Conservation (phyloP, 768 basidiomycete species). For the Podaxis sp. region DNA sequence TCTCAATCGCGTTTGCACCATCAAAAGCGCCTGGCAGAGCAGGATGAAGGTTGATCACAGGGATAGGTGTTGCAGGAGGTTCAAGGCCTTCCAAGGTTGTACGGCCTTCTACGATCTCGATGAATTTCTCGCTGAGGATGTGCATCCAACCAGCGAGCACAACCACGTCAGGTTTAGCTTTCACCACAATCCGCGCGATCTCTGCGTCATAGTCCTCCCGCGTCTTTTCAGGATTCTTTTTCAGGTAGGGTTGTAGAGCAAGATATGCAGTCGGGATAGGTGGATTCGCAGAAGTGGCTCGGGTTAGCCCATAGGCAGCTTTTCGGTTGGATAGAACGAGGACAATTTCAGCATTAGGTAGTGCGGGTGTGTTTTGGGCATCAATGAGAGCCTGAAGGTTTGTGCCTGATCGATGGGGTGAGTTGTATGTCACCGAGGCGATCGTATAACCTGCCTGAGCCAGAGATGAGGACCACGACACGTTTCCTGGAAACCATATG, state of each 20-base stretch:
- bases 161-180: conserved; percentile 74
- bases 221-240: conserved; percentile 67
- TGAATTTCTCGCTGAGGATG: conserved; percentile 80
- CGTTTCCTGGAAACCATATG: conserved; percentile 26
- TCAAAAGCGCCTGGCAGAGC: conserved; percentile 96
- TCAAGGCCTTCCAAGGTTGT: conserved; percentile 34
- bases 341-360: conserved; percentile 69
- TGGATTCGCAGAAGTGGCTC: conserved; percentile 70
- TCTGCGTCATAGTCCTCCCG: conserved; percentile 85
- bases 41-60: conserved; percentile 96
- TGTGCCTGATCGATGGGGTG: conserved; percentile 55
- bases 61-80: conserved; percentile 42
- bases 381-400: conserved; percentile 97
- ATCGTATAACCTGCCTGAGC: conserved; percentile 43
- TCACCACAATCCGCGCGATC: conserved; percentile 67
- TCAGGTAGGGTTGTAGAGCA: conserved; percentile 82
- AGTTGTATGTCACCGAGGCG: background rate
- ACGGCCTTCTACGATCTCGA: conserved; percentile 60
- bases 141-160: conserved; percentile 99
- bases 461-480: conserved; percentile 51
- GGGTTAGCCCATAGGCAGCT: conserved; percentile 82
- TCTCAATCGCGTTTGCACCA: conserved; percentile 86
- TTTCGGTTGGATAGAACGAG: conserved; percentile 93
- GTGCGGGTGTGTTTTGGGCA: conserved; percentile 70
- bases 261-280: conserved; percentile 83